Evolutionary conservation across 441 rosid genomes (phyloP), one percentile per base, ranked within the genome.

Genomic region (Adansonia gregorii): DNA sequence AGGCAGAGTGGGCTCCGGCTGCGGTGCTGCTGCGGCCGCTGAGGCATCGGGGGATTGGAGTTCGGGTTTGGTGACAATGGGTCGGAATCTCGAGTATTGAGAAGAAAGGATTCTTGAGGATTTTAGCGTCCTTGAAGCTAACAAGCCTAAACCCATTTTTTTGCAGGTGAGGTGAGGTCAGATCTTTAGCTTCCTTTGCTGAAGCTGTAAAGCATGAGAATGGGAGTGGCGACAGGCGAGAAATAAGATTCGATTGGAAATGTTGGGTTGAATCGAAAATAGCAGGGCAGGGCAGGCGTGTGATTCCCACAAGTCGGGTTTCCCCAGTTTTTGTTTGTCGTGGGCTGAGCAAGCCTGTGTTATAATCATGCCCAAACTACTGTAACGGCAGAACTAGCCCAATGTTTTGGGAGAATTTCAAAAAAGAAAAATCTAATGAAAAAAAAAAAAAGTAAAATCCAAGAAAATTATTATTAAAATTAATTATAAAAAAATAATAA

Each of bases 51-150:
- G 88, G 6, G 93, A 90, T 76, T 93, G 96, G 77, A 91, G 93
- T 83, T 86, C 89, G 19, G 98, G 92, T 73, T 88, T 93, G 63
- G 95, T 81, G 48, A 87, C 87, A 78, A 95, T 92, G 41, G 94
- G 81, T n/a, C 97, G 94, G 80, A 81, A 52, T 65, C 81, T 81
- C 27, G 89, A 77, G 77, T 24, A 67, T 6, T 85, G 86, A 1
- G 84, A 67, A 24, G 67, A 79, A 78, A 87, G 83, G 81, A 88
- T 79, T 70, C 83, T 78, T 22, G 88, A 59, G 11, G 86, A 75
- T 48, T 84, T 86, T 55, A 89, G 76, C 9, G 90, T 83, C 80
- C 97, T 89, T 15, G 94, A 91, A 75, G 97, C 93, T 84, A 93
- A 78, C 67, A 85, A 78, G 54, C 93, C 98, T 78, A 91, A 75